A percentile compares a stretch with the other conserved stretches of the same genome.
Conservation (phyloP, 768 basidiomycete genomes). For the Leccinellum albellum region DNA sequence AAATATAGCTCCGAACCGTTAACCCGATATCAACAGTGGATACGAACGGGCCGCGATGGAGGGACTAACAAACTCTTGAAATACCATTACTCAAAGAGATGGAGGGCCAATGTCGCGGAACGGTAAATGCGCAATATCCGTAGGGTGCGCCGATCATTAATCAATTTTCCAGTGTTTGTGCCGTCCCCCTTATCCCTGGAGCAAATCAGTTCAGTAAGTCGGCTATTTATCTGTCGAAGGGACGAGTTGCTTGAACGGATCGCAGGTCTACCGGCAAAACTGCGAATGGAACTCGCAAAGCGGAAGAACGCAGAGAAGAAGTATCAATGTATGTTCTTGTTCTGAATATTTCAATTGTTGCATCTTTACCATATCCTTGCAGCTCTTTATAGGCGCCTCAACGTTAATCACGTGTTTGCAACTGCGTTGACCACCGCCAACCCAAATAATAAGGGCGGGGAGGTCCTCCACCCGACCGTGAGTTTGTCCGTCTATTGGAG, state of each 20-base stretch:
- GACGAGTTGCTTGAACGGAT: neutral
- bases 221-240: neutral
- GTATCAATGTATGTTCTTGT: constrained; percentile 24
- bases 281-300: constrained; percentile 38
- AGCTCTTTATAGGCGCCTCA: constrained; percentile 59
- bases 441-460: constrained; percentile 49
- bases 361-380: constrained; percentile 7
- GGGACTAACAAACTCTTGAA: constrained; percentile 33
- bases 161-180: constrained; percentile 39
- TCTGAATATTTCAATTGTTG: neutral
- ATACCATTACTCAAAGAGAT: constrained; percentile 56
- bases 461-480: constrained; percentile 46
- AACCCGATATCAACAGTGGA: constrained; percentile 41
- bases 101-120: constrained; percentile 43
- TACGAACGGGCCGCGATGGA: constrained; percentile 27
- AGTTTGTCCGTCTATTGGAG: constrained; percentile 6
- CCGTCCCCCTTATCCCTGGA: constrained; percentile 48
- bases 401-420: constrained; percentile 49
- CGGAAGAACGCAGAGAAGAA: constrained; percentile 23
- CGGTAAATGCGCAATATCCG: constrained; percentile 35
- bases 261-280: constrained; percentile 40
- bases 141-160: neutral
- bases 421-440: constrained; percentile 58
- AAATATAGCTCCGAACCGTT: constrained; percentile 43
- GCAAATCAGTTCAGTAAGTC: constrained; percentile 51